Evolutionary conservation across 2,329 filamentous ascomycete species (phyloP).

Genomic region (Alternaria angustiovoidea): DNA sequence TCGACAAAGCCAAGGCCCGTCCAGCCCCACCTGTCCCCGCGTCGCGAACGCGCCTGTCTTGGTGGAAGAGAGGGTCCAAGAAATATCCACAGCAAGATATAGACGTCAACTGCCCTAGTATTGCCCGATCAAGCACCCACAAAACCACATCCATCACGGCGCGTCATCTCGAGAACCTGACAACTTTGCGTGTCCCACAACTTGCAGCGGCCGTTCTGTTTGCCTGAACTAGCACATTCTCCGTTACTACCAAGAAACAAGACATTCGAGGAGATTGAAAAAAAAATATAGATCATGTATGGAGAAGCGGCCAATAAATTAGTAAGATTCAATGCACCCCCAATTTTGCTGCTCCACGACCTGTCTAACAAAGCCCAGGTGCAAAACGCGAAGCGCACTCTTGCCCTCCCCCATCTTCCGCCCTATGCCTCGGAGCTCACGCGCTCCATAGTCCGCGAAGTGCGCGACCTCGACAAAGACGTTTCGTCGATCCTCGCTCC

Average conservation of each 20-base stretch:
- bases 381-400: conserved; percentile 93
- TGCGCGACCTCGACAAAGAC: conserved; percentile 90
- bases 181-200: not conserved
- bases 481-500: conserved; percentile 80
- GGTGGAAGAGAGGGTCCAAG: conserved; percentile 16
- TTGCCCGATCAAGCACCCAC: not conserved
- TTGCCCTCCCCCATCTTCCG: conserved; percentile 83
- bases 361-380: conserved; percentile 64
- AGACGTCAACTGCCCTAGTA: not conserved
- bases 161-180: not conserved
- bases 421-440: conserved; percentile 93
- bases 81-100: conserved; percentile 6
- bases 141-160: not conserved
- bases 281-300: conserved; percentile 69
- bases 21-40: conserved; percentile 22
- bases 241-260: not conserved
- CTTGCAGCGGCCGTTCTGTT: not conserved
- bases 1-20: conserved; percentile 23
- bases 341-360: not conserved
- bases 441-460: conserved; percentile 85
- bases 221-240: not conserved
- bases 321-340: conserved; percentile 57
- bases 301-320: conserved; percentile 87
- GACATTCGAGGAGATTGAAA: not conserved
- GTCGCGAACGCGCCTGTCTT: conserved; percentile 27